Evolutionary conservation across 2,329 filamentous ascomycete species (phyloP).

Genomic region (Pezicula neosporulosa): DNA sequence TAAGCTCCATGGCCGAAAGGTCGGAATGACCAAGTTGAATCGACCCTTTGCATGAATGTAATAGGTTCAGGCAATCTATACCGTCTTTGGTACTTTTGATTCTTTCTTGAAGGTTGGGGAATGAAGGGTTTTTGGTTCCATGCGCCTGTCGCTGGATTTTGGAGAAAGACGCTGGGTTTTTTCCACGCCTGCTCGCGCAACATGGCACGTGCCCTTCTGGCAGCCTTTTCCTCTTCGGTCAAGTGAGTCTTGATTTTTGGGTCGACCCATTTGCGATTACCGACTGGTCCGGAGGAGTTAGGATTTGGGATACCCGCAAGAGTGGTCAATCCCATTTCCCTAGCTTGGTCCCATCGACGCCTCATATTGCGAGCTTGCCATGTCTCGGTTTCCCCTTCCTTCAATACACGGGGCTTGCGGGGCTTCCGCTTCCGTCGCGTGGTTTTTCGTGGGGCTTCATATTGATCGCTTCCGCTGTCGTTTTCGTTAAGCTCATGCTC

Average conservation of each 20-base stretch:
- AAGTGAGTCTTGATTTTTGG: background rate
- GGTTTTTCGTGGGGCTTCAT: background rate
- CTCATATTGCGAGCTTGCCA: too few relatives aligned
- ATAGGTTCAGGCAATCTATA: constrained; percentile 22
- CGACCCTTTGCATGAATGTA: constrained; percentile 24
- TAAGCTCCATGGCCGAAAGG: constrained; percentile 28
- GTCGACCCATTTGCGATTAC: background rate
- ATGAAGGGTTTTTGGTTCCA: constrained; percentile 1
- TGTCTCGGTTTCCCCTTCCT: too few relatives aligned
- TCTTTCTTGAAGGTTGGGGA: background rate
- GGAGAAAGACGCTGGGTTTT: background rate
- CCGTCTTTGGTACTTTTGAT: background rate
- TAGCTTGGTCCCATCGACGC: too few relatives aligned
- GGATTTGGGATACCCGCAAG: too few relatives aligned
- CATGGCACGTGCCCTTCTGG: background rate
- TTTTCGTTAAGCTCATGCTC: background rate
- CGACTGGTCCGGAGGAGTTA: too few relatives aligned
- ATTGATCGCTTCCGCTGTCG: background rate
- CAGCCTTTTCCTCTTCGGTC: background rate
- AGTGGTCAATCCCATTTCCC: too few relatives aligned
- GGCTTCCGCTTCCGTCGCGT: too few relatives aligned
- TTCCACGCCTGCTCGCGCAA: background rate
- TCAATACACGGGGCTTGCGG: too few relatives aligned
- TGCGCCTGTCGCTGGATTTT: constrained; percentile 1
- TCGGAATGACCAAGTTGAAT: constrained; percentile 25